Evolutionary conservation across 2,329 filamentous ascomycete species (phyloP), one percentile per base, ranked within the genome.

Genomic region (Falciphora oryzae): DNA sequence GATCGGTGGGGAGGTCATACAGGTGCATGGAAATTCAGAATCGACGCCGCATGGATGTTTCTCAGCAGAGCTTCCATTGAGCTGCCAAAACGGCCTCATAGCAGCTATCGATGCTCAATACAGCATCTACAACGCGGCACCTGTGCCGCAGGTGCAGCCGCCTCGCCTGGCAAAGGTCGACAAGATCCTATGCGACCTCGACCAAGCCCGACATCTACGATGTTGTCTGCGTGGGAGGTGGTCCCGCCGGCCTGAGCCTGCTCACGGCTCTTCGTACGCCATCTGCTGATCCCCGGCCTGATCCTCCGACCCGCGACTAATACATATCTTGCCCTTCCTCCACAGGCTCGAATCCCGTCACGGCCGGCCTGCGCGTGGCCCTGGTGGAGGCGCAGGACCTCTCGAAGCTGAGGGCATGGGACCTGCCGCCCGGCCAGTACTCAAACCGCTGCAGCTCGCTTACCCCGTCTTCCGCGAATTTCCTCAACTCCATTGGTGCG

Each of bases 371-470:
- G 31, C 91, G 89, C 71, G 85, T 97, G 58, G 95, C 94, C 66
- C 87, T 99, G 66, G 85, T 99, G 71, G 95, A 99, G 80, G 89
- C 89, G 50, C 93, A 97, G 77, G 89, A 96, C 73, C 85, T 99
- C 44, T 79, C 83, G 69, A 90, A 89, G 71, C 83, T 85, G 63
- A 84, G 84, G 62, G 78, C 84, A 29, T 92, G 89, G 81, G 85
- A 85, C 63, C 85, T 90, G 10, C 85, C 87, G 3, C 75, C 84
- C 8, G 84, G 85, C 63, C 82, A 86, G 70, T 99, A 89, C 79
- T 97, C 94, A 66, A 98, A 99, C 79, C 89, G 95, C 73, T 97
- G 94, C 79, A 97, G 92, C 80, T 98, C 94, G 62, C 83, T 99
- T 65, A 99, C 95, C 0, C 94, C 94, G 0, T 85, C 90, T 0